Evolutionary conservation across 192 early-diverging fungal species (phyloP).

Genomic region (Gaertneriomyces semiglobifer): DNA sequence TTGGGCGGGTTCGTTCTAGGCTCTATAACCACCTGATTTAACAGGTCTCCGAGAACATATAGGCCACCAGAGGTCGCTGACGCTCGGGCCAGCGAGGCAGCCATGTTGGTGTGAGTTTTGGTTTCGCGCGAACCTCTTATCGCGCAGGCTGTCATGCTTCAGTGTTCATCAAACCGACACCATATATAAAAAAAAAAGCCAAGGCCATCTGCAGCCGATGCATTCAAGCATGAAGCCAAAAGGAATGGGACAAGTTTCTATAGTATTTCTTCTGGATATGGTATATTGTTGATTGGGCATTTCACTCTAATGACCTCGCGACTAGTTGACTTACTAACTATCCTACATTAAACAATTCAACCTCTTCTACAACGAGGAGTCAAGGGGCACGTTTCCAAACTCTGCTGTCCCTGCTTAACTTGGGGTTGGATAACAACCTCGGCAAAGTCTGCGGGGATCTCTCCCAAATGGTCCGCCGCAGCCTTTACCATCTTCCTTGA

Average conservation of each 20-base stretch:
- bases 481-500: background rate
- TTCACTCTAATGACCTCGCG: too few species aligned
- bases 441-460: background rate
- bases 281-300: too few species aligned
- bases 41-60: conserved; percentile 29
- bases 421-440: background rate
- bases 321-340: too few species aligned
- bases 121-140: too few species aligned
- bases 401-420: background rate
- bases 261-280: too few species aligned
- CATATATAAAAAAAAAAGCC: too few species aligned
- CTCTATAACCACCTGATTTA: conserved; percentile 30
- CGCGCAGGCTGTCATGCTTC: too few species aligned
- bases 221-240: too few species aligned
- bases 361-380: background rate
- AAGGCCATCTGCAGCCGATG: too few species aligned
- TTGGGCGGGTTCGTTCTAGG: conserved; percentile 2
- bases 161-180: too few species aligned
- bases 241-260: too few species aligned
- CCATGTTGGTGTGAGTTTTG: background rate
- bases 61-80: conserved; percentile 27
- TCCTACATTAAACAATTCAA: too few species aligned
- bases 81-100: conserved; percentile 2
- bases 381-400: background rate
- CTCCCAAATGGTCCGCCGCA: background rate